Evolutionary conservation across 208 protist species (phyloP), one percentile per base, ranked within the genome.

Genomic region (Acanthamoeba triangularis): DNA sequence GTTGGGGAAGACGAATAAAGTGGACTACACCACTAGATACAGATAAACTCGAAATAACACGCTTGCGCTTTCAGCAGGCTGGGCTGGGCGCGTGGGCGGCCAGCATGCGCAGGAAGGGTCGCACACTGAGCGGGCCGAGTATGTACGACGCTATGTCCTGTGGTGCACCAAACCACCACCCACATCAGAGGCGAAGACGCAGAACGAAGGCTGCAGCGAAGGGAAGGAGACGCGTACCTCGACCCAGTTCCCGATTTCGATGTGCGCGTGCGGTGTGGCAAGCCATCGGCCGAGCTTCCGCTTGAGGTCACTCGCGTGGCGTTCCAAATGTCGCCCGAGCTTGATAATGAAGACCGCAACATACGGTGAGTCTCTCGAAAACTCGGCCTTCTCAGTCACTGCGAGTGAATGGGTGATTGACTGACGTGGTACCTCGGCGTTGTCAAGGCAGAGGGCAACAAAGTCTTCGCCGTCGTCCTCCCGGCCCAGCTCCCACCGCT

Each of bases 221-320:
- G 13, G 5, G 10, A 16, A 11, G 3, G 35, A n/a, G 18, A 90
- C 3, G 25, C 20, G 49, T 49, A 93, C 88, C 65, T 93, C 88
- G 44, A 93, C 37, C 35, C 49, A 93, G 30, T 93, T 93, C 1
- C 18, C 88, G 2, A 93, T 11, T 28, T 93, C 88, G 65, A 93
- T 93, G 41, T 93, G 44, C 16, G 37, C 65, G 28, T 93, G 88
- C 13, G 88, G 88, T 25, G 88, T 80, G 16, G 7, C 0, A 11
- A 35, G 65, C 88, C 88, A 93, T 78, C 49, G 44, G 13, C 84
- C 84, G 18, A 90, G 59, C 84, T 35, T 59, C 35, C 11, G 7
- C 84, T 47, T 56, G 11, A 90, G 25, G 2, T 67, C 35, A 49
- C 20, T 59, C 10, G 84, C 84, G 47, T 67, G 84, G 6, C 20